Percentiles rank a stretch among this genome's conserved stretches.
Conservation (phyloP, 2,329 filamentous ascomycete species). For the Trichoderma polysporum region DNA sequence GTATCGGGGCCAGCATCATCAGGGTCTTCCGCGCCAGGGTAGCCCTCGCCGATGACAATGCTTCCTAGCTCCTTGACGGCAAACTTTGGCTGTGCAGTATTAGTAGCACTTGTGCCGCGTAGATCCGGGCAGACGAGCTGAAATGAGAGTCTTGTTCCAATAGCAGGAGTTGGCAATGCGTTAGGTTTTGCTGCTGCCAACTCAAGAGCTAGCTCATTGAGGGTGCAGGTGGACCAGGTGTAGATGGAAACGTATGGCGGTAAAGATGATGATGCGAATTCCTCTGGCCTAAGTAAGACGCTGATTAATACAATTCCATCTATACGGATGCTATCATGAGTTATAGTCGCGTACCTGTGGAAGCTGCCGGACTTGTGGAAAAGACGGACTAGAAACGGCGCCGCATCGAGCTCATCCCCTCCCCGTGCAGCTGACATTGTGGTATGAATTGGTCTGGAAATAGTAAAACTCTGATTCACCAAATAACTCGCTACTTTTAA, state of each 20-base stretch:
- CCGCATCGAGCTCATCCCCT: constrained; percentile 61
- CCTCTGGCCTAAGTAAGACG: constrained; percentile 58
- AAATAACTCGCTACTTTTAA: background rate
- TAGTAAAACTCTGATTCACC: background rate
- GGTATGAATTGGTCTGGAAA: background rate
- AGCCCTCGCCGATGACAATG: constrained; percentile 68
- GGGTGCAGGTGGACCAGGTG: constrained; percentile 79
- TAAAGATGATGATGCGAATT: constrained; percentile 62
- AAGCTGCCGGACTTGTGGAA: constrained; percentile 76
- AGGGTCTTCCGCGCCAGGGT: constrained; percentile 44
- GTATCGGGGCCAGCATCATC: constrained; percentile 38
- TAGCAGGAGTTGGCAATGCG: constrained; percentile 68
- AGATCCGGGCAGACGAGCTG: constrained; percentile 83
- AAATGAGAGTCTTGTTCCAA: constrained; percentile 84
- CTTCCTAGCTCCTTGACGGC: constrained; percentile 79
- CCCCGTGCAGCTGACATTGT: background rate
- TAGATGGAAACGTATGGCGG: constrained; percentile 75
- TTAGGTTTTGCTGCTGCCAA: constrained; percentile 65
- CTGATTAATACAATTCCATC: background rate
- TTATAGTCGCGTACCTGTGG: constrained; percentile 54
- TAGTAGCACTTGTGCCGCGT: constrained; percentile 33
- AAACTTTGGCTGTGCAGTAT: constrained; percentile 53
- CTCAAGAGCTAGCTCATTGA: constrained; percentile 77
- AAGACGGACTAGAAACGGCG: constrained; percentile 81
- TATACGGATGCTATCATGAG: background rate